Percentiles rank a stretch among this genome's conserved stretches.
Conservation (phyloP, 1,284 basidiomycete species). For the Psilocybe mexicana region DNA sequence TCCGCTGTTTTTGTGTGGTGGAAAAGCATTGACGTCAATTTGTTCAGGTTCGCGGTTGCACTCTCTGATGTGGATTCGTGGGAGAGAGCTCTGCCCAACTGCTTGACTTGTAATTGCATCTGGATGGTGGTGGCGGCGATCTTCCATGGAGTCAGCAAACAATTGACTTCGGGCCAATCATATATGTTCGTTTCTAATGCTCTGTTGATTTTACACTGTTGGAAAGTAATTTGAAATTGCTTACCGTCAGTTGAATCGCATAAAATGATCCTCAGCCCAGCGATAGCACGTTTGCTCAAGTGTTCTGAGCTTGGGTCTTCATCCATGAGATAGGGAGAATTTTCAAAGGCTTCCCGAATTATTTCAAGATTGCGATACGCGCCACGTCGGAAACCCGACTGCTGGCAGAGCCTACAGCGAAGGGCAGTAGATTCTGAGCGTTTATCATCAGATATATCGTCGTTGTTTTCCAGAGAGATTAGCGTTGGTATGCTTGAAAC, state of each 20-base stretch:
- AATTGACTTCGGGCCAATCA: slow-evolving; percentile 61
- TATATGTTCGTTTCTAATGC: slow-evolving; percentile 50
- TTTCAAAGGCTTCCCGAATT: slow-evolving; percentile 67
- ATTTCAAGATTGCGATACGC: slow-evolving; percentile 72
- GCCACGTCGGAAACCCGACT: slow-evolving; percentile 65
- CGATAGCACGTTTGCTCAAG: slow-evolving; percentile 63
- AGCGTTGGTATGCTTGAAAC: slow-evolving; percentile 64
- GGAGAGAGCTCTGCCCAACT: slow-evolving; percentile 64
- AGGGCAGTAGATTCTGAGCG: slow-evolving; percentile 49
- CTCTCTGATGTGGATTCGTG: slow-evolving; percentile 52
- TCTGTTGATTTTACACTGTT: not conserved
- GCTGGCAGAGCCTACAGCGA: slow-evolving; percentile 57
- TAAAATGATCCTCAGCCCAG: slow-evolving; percentile 62
- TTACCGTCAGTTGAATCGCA: slow-evolving; percentile 55
- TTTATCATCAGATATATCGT: slow-evolving; percentile 47
- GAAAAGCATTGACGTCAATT: slow-evolving; percentile 64
- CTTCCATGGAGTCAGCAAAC: slow-evolving; percentile 77
- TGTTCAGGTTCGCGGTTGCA: slow-evolving; percentile 59
- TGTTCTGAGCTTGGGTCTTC: slow-evolving; percentile 43
- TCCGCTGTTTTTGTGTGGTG: slow-evolving; percentile 71
- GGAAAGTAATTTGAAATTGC: not conserved
- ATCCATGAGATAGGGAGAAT: slow-evolving; percentile 49
- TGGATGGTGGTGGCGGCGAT: slow-evolving; percentile 77
- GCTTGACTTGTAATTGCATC: slow-evolving; percentile 71
- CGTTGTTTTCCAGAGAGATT: slow-evolving; percentile 67